Evolutionary conservation across 2,329 filamentous ascomycete species (phyloP).

Genomic region (Neofusicoccum kwambonambiense): DNA sequence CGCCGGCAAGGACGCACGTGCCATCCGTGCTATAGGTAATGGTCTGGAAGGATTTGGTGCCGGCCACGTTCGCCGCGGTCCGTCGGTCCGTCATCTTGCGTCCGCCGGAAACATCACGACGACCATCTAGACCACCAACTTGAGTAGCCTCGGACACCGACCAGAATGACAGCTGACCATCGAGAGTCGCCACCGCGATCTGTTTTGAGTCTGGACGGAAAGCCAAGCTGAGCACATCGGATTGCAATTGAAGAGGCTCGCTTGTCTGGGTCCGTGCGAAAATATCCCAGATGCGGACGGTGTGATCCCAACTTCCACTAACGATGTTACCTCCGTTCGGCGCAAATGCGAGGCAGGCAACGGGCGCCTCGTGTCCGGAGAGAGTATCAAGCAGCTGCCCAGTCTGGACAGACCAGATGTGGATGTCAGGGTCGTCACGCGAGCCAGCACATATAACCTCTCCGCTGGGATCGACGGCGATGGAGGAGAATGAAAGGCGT

Average conservation of each 20-base stretch:
- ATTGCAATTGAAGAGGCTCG: slow-evolving; percentile 87
- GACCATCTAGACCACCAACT: slow-evolving; percentile 80
- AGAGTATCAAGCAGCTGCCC: slow-evolving; percentile 90
- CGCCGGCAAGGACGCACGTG: slow-evolving; percentile 82
- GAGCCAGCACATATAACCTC: slow-evolving; percentile 96
- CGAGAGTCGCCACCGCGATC: slow-evolving; percentile 85
- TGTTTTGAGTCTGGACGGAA: slow-evolving; percentile 89
- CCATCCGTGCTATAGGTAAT: slow-evolving; percentile 92
- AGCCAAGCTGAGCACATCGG: slow-evolving; percentile 83
- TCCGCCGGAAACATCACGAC: slow-evolving; percentile 88
- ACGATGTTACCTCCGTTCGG: slow-evolving; percentile 80
- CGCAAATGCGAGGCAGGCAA: slow-evolving; percentile 84
- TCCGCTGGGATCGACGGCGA: slow-evolving; percentile 95
- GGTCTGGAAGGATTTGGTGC: slow-evolving; percentile 85
- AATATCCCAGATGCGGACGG: slow-evolving; percentile 93
- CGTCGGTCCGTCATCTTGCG: slow-evolving; percentile 83
- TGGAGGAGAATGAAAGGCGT: slow-evolving; percentile 84
- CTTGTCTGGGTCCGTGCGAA: slow-evolving; percentile 93
- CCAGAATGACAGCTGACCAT: slow-evolving; percentile 96
- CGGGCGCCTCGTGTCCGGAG: slow-evolving; percentile 88
- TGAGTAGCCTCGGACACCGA: slow-evolving; percentile 84
- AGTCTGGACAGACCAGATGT: slow-evolving; percentile 98
- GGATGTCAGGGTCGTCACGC: slow-evolving; percentile 92
- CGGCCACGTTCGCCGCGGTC: slow-evolving; percentile 85
- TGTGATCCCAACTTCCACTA: slow-evolving; percentile 95